These are phyloP conservation scores for Apiospora koreana DNA, from an alignment of 2,329 filamentous ascomycete species.

Conservation along the genomic window DNA sequence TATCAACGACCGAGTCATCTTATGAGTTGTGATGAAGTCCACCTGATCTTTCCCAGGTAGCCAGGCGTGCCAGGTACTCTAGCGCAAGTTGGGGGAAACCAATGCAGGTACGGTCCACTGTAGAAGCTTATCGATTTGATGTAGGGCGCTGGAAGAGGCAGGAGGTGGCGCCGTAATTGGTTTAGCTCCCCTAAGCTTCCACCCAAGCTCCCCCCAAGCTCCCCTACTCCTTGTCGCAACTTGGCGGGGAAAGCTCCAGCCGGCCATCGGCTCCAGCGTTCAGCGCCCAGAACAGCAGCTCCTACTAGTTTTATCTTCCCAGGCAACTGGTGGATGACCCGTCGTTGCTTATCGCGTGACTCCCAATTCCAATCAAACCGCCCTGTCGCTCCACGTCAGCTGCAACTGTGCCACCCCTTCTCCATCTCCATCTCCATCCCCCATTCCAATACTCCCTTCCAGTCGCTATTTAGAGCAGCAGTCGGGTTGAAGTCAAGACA, in stretches of 20 bases:
- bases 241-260: not conserved
- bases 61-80: no score
- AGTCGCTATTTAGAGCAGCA: not conserved
- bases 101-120: constrained; percentile 2
- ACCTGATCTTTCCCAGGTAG: not conserved
- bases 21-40: not conserved
- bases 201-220: not conserved
- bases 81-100: not conserved
- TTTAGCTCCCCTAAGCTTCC: no score
- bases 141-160: not conserved
- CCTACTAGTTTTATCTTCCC: no score
- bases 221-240: not conserved
- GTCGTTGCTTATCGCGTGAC: constrained; percentile 3
- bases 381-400: not conserved
- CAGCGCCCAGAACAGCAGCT: no score
- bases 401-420: not conserved
- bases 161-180: not conserved
- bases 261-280: not conserved
- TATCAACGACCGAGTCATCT: not conserved
- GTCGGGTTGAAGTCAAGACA: not conserved
- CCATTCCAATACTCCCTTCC: not conserved
- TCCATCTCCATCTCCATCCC: not conserved
- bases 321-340: not conserved
- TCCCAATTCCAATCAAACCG: not conserved
- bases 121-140: constrained; percentile 3